Percentiles rank a stretch among this genome's conserved stretches.
These are phyloP conservation scores for Lentinula raphanica DNA, from an alignment of 768 basidiomycete genomes.

Conservation along the genomic window DNA sequence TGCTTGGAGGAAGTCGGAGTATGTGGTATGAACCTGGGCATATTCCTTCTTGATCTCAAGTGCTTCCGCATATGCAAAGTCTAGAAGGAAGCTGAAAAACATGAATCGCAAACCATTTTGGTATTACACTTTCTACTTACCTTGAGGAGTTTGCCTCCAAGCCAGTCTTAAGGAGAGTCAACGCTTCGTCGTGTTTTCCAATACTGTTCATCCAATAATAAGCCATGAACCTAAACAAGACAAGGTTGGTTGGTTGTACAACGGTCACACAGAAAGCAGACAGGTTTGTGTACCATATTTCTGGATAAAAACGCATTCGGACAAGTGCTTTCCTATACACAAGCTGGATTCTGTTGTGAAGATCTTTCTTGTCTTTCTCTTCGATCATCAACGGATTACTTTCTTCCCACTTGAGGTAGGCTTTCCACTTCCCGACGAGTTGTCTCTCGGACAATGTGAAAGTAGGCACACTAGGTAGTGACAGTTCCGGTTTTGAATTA, in stretches of 20 bases:
- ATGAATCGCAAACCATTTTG: not conserved
- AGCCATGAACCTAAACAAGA: conserved; percentile 76
- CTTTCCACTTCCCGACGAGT: conserved; percentile 83
- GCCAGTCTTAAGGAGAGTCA: conserved; percentile 75
- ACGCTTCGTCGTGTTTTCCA: conserved; percentile 77
- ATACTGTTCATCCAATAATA: conserved; percentile 74
- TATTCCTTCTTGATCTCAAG: conserved; percentile 59
- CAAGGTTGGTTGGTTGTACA: conserved; percentile 1
- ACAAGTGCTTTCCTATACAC: conserved; percentile 88
- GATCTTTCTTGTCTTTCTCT: conserved; percentile 63
- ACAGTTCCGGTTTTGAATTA: conserved; percentile 37
- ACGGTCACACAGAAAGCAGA: not conserved
- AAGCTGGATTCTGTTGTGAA: conserved; percentile 69
- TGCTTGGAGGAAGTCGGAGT: conserved; percentile 63
- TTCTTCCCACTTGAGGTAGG: conserved; percentile 94
- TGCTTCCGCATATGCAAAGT: conserved; percentile 79
- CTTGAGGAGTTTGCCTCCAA: conserved; percentile 84
- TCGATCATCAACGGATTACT: conserved; percentile 90
- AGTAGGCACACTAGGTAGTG: conserved; percentile 65
- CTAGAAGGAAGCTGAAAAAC: conserved; percentile 70
- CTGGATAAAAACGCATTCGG: conserved; percentile 90
- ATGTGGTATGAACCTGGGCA: conserved; percentile 65
- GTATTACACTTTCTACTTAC: conserved; percentile 27
- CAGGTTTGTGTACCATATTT: conserved; percentile 68
- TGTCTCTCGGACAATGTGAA: conserved; percentile 69